Base-by-base conservation (phyloP, 1,139 yeast genomes). In the Yamadazyma songkhlaensis region DNA sequence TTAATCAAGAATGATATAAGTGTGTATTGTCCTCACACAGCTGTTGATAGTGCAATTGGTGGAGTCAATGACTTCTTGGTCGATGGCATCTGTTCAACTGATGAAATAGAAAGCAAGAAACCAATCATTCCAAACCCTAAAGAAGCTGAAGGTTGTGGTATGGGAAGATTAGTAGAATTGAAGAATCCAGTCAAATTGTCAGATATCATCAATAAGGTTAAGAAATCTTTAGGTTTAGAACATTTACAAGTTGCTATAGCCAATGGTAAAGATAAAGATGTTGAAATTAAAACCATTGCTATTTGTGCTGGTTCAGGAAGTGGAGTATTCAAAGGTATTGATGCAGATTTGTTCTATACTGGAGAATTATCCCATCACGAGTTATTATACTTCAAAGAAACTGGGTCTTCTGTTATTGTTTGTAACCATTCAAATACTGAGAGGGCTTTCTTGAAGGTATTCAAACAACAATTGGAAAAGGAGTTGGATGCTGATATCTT, bases 291-390 rank as follows among this genome's bases (percentile, higher is more conserved):
- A 15, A 67, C 72, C 0, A 68, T 89, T n/a, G 97, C 97, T 0
- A 59, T 92, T 15, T 92, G 99, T 60, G 98, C 98, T 3, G 99
- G 99, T 0, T 86, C 96, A 4, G 99, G 99, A 0, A 81, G 86
- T 1, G 66, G 78, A 0, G 81, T 85, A 0, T 75, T 85, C 52
- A 62, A 64, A 37, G 82, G 84, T 0, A 78, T 77, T 2, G 50
- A 71, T 6, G 94, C 90, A 0, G 98, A 92, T 51, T 67, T 89
- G 29, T 84, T 74, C 55, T 77, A 81, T 52, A 90, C 98, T 0
- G 99, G 99, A 1, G 98, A 94, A 55, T 64, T 94, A 46, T 83
- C 95, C 13, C 98, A 92, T 54, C 98, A 94, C 54, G 97, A 92
- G 56, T 84, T 86, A 4, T 68, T 94, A 28, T 77, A 63, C 45